Conservation (phyloP, 2,329 filamentous ascomycete genomes). For the Eutypella sp. region DNA sequence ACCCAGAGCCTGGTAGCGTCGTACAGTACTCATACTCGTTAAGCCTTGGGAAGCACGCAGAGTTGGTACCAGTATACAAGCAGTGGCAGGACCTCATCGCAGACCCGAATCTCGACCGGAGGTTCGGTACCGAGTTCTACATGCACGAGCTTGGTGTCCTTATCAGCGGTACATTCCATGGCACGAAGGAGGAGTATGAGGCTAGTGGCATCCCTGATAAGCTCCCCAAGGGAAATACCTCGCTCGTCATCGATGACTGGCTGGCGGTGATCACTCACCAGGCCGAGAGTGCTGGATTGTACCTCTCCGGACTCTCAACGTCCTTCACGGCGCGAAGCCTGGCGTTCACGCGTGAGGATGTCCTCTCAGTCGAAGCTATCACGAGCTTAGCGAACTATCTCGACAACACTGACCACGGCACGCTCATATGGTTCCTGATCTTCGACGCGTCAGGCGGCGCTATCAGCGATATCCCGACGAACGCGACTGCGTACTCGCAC, state of each 20-base stretch:
- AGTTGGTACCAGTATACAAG: conserved; percentile 46
- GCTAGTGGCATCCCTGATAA: conserved; percentile 42
- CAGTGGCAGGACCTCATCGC: conserved; percentile 54
- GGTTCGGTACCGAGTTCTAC: conserved; percentile 54
- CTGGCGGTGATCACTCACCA: conserved; percentile 51
- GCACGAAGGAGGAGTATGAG: conserved; percentile 50
- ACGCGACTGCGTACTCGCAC: conserved; percentile 58
- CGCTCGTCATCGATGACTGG: conserved; percentile 57
- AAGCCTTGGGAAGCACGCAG: conserved; percentile 40
- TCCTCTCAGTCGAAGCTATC: conserved; percentile 41
- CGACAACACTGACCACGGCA: conserved; percentile 43
- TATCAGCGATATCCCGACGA: conserved; percentile 47
- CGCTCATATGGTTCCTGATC: conserved; percentile 55
- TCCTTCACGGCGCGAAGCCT: conserved; percentile 56
- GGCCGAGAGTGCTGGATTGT: conserved; percentile 44
- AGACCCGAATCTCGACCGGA: conserved; percentile 50
- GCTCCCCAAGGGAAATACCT: conserved; percentile 38
- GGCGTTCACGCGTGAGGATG: conserved; percentile 44
- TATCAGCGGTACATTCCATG: conserved; percentile 59
- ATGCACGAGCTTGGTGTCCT: conserved; percentile 48
- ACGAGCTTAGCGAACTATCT: conserved; percentile 50
- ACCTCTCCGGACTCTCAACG: conserved; percentile 40
- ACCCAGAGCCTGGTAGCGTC: conserved; percentile 48
- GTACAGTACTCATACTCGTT: conserved; percentile 56
- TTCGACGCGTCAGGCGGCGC: conserved; percentile 60